These are phyloP conservation scores for Amauroascus niger DNA, from an alignment of 2,329 filamentous ascomycete species.

Conservation along the genomic window DNA sequence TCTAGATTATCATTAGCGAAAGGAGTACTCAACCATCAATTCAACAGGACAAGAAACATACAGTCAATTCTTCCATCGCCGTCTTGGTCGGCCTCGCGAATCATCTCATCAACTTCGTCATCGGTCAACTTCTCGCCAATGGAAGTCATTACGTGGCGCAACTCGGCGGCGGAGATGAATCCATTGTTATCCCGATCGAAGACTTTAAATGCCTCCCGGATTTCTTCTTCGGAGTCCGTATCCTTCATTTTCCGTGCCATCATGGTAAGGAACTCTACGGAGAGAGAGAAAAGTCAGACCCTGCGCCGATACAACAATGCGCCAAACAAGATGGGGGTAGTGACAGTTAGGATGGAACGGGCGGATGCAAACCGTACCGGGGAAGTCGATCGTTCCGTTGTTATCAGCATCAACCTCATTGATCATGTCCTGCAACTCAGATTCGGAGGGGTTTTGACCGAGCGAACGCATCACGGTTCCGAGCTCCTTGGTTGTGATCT, in stretches of 20 bases:
- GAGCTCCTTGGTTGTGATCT: slow-evolving; percentile 86
- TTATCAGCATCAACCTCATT: slow-evolving; percentile 89
- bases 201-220: slow-evolving; percentile 80
- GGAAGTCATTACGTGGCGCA: slow-evolving; percentile 85
- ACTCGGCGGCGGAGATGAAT: slow-evolving; percentile 79
- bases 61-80: slow-evolving; percentile 83
- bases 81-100: slow-evolving; percentile 81
- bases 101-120: slow-evolving; percentile 89
- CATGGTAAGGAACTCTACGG: slow-evolving; percentile 79
- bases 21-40: not conserved
- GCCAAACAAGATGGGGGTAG: too few species aligned
- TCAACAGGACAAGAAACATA: slow-evolving; percentile 38
- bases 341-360: not conserved
- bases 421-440: slow-evolving; percentile 87
- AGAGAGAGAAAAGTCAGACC: slow-evolving; percentile 9
- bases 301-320: not conserved
- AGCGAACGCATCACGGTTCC: slow-evolving; percentile 85
- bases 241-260: slow-evolving; percentile 95
- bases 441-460: slow-evolving; percentile 82
- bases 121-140: slow-evolving; percentile 87
- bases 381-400: slow-evolving; percentile 87
- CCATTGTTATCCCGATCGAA: slow-evolving; percentile 89
- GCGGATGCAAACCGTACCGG: slow-evolving; percentile 49
- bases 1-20: slow-evolving; percentile 42
- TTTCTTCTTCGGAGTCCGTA: slow-evolving; percentile 83